Evolutionary conservation across 768 basidiomycete species (phyloP).

Genomic region (Leucosporidium yakuticum): DNA sequence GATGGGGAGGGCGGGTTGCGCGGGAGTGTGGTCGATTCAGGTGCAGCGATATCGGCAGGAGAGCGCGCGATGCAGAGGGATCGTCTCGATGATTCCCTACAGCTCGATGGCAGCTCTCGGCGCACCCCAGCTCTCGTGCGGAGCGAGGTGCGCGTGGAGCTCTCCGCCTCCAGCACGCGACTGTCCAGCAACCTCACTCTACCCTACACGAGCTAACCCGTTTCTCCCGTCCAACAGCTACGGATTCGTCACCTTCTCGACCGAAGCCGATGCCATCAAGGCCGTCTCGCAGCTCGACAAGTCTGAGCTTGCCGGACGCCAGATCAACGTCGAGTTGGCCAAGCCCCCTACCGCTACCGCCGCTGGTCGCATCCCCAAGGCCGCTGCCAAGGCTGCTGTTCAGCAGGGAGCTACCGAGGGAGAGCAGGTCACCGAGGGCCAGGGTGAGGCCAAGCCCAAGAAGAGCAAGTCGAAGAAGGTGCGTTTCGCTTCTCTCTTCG

Average conservation of each 20-base stretch:
- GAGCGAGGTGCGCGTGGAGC: not conserved
- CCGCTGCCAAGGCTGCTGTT: slow-evolving; percentile 24
- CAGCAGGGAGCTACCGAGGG: slow-evolving; percentile 52
- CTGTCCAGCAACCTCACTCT: too few relatives aligned
- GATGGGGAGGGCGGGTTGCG: not conserved
- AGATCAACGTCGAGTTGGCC: slow-evolving; percentile 84
- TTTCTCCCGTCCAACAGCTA: slow-evolving; percentile 50
- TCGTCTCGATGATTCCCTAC: not conserved
- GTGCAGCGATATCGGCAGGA: not conserved
- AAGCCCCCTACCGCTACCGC: slow-evolving; percentile 53
- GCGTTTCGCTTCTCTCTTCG: slow-evolving; percentile 6
- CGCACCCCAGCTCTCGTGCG: too few relatives aligned
- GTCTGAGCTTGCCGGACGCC: slow-evolving; percentile 80
- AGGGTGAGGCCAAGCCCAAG: slow-evolving; percentile 47
- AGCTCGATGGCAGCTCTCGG: not conserved
- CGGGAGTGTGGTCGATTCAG: not conserved
- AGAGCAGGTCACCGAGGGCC: slow-evolving; percentile 30
- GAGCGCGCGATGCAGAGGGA: not conserved
- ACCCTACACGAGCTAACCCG: too few relatives aligned
- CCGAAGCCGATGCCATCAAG: slow-evolving; percentile 72
- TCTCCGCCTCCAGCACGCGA: not conserved
- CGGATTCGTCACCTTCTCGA: slow-evolving; percentile 81
- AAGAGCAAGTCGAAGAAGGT: slow-evolving; percentile 54
- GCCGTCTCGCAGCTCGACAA: slow-evolving; percentile 81
- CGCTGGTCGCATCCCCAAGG: slow-evolving; percentile 19